These are phyloP conservation scores for Suillus tomentosus DNA, from an alignment of 768 basidiomycete species.

Conservation along the genomic window DNA sequence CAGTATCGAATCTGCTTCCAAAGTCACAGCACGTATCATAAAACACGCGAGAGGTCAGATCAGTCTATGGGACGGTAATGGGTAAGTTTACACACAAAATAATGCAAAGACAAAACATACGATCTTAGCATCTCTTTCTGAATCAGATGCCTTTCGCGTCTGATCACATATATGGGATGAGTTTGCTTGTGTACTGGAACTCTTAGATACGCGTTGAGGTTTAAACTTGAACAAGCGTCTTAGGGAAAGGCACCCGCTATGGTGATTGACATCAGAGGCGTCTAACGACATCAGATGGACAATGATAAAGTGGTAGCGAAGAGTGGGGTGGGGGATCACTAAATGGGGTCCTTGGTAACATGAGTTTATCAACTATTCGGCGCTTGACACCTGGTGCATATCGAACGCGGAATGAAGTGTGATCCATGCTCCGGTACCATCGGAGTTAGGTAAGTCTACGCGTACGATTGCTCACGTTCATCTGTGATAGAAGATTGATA, in stretches of 20 bases:
- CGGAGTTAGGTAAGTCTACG: constrained; percentile 27
- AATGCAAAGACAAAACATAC: neutral
- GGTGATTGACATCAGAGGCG: constrained; percentile 27
- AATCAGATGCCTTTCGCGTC: neutral
- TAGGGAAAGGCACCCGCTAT: constrained; percentile 24
- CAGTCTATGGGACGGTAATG: constrained; percentile 9
- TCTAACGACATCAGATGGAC: constrained; percentile 23
- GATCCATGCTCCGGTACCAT: constrained; percentile 32
- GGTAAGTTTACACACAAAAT: constrained; percentile 8
- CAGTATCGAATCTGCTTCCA: constrained; percentile 33
- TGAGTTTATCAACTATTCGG: constrained; percentile 34
- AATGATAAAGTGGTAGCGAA: constrained; percentile 15
- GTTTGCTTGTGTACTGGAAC: neutral
- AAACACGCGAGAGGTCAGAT: constrained; percentile 25
- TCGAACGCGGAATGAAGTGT: constrained; percentile 22
- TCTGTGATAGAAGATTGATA: constrained; percentile 14
- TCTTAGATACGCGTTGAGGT: constrained; percentile 2
- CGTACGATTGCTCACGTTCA: constrained; percentile 13
- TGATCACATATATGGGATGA: neutral
- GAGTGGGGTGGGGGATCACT: constrained; percentile 12
- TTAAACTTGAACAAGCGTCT: constrained; percentile 21
- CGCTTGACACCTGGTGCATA: constrained; percentile 20
- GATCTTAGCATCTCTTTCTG: neutral
- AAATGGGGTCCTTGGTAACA: constrained; percentile 21
- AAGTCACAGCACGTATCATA: constrained; percentile 49